Evolutionary conservation across 768 basidiomycete genomes (phyloP).

Genomic region (Pholiota molesta): DNA sequence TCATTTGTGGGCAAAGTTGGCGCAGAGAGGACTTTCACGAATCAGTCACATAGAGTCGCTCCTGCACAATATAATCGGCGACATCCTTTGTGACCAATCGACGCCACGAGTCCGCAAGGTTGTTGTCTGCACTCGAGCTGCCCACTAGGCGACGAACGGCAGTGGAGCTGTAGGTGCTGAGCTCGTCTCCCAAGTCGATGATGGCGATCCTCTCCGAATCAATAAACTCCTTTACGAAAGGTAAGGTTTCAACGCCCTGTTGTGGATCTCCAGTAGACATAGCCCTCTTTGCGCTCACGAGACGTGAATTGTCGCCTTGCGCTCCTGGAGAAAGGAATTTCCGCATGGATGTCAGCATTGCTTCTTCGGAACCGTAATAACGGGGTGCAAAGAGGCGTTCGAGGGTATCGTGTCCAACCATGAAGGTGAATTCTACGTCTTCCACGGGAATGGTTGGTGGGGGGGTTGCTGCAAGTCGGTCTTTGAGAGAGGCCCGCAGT

Average conservation of each 20-base stretch:
- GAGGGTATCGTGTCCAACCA: constrained; percentile 86
- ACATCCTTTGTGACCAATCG: constrained; percentile 48
- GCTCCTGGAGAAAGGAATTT: constrained; percentile 57
- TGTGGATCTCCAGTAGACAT: constrained; percentile 8
- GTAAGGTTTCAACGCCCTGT: constrained; percentile 19
- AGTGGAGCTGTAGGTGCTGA: constrained; percentile 71
- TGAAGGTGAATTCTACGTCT: constrained; percentile 59
- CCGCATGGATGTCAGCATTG: constrained; percentile 59
- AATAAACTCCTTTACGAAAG: constrained; percentile 52
- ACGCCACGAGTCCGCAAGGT: constrained; percentile 42
- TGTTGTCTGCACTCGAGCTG: constrained; percentile 22
- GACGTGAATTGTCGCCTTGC: constrained; percentile 53
- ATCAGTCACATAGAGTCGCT: constrained; percentile 44
- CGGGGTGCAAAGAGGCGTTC: constrained; percentile 74
- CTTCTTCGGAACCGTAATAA: constrained; percentile 63
- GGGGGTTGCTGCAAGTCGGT: constrained; percentile 31
- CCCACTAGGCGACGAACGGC: constrained; percentile 55
- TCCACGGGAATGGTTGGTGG: constrained; percentile 12
- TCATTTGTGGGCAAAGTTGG: too few species aligned
- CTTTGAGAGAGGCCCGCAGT: constrained; percentile 54
- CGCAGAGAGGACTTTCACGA: constrained; percentile 3
- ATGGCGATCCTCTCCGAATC: constrained; percentile 54
- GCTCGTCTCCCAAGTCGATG: constrained; percentile 60
- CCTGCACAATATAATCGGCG: constrained; percentile 51
- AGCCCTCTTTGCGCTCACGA: constrained; percentile 68